Conservation (phyloP, 2,329 filamentous ascomycete genomes). For the Macroventuria anomochaeta region DNA sequence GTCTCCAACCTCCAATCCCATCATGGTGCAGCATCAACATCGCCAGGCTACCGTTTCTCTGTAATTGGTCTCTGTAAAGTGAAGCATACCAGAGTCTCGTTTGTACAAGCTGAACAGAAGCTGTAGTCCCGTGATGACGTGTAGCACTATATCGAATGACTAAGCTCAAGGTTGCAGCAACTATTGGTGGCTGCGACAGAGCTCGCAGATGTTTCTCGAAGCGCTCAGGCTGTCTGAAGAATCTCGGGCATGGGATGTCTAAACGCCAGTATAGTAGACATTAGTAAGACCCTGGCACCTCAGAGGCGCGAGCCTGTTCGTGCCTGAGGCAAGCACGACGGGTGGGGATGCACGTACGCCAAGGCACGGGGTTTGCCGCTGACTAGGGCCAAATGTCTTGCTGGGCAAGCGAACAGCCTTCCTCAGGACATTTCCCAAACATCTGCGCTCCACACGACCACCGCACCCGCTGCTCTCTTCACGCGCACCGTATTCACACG, state of each 20-base stretch:
- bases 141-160: background rate
- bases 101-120: too few species aligned
- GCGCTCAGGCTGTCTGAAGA: background rate
- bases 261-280: too few species aligned
- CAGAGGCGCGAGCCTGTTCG: background rate
- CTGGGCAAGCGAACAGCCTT: slow-evolving; percentile 16
- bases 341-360: slow-evolving; percentile 2
- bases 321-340: slow-evolving; percentile 5
- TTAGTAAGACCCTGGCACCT: too few species aligned
- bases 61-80: too few species aligned
- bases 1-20: too few species aligned
- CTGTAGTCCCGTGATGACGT: too few species aligned
- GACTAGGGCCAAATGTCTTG: slow-evolving; percentile 3
- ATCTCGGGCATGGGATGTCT: too few species aligned
- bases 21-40: background rate
- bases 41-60: too few species aligned
- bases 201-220: background rate
- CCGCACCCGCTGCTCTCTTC: slow-evolving; percentile 6
- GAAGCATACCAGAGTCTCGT: too few species aligned
- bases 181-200: background rate
- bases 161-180: background rate
- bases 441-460: slow-evolving; percentile 20
- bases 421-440: slow-evolving; percentile 8
- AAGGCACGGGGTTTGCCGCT: slow-evolving; percentile 16
- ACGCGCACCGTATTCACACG: slow-evolving; percentile 23